These are phyloP conservation scores for Coniochaeta sp. DNA, from an alignment of 2,329 filamentous ascomycete genomes.

Conservation along the genomic window DNA sequence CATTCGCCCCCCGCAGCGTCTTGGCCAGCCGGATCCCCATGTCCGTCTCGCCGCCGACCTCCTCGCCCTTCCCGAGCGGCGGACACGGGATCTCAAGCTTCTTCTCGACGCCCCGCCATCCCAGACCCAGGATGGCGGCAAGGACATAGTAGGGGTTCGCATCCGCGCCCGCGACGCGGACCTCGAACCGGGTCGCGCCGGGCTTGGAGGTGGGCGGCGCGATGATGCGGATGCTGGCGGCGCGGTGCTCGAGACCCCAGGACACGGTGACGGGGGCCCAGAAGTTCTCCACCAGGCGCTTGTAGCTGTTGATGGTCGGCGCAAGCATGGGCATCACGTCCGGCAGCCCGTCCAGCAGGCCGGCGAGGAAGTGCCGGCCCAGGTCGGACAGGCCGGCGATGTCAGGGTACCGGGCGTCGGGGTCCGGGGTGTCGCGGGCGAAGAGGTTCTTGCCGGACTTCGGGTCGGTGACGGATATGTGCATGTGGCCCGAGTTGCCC, in stretches of 20 bases:
- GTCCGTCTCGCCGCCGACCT: constrained; percentile 66
- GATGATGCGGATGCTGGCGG: constrained; percentile 84
- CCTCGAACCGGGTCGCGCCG: constrained; percentile 83
- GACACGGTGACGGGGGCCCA: constrained; percentile 98
- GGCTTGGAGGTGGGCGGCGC: constrained; percentile 78
- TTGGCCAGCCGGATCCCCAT: constrained; percentile 74
- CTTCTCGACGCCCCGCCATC: constrained; percentile 88
- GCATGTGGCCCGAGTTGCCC: constrained; percentile 93
- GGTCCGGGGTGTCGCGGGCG: constrained; percentile 63
- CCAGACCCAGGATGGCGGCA: constrained; percentile 76
- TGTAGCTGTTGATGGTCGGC: constrained; percentile 96
- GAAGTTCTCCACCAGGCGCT: constrained; percentile 96
- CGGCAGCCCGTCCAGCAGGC: constrained; percentile 78
- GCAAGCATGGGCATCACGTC: constrained; percentile 95
- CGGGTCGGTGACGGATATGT: constrained; percentile 81
- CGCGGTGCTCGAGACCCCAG: constrained; percentile 93
- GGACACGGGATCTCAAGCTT: constrained; percentile 77
- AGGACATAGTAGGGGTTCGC: constrained; percentile 84
- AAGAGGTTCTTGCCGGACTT: constrained; percentile 78
- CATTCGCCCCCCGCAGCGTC: constrained; percentile 76
- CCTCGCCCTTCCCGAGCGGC: constrained; percentile 77
- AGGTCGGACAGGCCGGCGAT: constrained; percentile 76
- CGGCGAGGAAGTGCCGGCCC: constrained; percentile 88
- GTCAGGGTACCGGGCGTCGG: constrained; percentile 64
- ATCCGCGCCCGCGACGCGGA: constrained; percentile 91